Evolutionary conservation across 352 stramenopile species (phyloP).

Genomic region (Phytophthora citricola): DNA sequence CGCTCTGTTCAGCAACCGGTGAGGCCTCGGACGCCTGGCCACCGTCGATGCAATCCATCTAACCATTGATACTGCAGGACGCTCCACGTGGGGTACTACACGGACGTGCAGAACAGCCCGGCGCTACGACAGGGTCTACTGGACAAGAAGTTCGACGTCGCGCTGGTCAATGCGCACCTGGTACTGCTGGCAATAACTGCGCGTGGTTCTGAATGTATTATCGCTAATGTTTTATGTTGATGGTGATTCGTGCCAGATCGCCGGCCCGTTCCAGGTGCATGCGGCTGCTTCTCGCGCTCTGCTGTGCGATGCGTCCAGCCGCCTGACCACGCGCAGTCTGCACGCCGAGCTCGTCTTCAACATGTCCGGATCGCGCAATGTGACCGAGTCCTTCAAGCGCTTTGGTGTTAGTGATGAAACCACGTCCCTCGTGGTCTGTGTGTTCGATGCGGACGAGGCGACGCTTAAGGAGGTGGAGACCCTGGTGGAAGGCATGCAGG

Average conservation of each 20-base stretch:
- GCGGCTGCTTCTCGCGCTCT: conserved; percentile 73
- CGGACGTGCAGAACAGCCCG: conserved; percentile 73
- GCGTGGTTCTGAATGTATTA: conserved; percentile 3
- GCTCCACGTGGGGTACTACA: conserved; percentile 78
- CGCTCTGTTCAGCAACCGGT: conserved; percentile 73
- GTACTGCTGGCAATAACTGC: conserved; percentile 33
- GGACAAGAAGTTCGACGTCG: conserved; percentile 72
- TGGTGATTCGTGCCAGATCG: conserved; percentile 47
- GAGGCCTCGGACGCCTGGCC: neutral
- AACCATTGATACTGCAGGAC: conserved; percentile 47
- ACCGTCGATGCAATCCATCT: neutral
- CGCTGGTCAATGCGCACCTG: conserved; percentile 77
- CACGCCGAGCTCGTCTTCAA: conserved; percentile 89
- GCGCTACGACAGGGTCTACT: conserved; percentile 63
- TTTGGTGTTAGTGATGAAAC: conserved; percentile 72
- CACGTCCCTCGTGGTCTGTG: conserved; percentile 71
- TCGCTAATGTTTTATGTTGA: conserved; percentile 2
- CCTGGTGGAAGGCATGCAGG: conserved; percentile 62
- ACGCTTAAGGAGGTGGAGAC: conserved; percentile 41
- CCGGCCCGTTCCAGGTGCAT: conserved; percentile 81
- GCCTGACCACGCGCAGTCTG: conserved; percentile 76
- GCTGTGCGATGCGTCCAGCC: conserved; percentile 62
- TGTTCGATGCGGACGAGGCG: conserved; percentile 72
- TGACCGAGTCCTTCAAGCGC: conserved; percentile 82
- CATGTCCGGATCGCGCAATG: conserved; percentile 83